These are phyloP conservation scores for Ogataea nitratoaversa DNA, from an alignment of 805 yeast species.

Conservation along the genomic window DNA sequence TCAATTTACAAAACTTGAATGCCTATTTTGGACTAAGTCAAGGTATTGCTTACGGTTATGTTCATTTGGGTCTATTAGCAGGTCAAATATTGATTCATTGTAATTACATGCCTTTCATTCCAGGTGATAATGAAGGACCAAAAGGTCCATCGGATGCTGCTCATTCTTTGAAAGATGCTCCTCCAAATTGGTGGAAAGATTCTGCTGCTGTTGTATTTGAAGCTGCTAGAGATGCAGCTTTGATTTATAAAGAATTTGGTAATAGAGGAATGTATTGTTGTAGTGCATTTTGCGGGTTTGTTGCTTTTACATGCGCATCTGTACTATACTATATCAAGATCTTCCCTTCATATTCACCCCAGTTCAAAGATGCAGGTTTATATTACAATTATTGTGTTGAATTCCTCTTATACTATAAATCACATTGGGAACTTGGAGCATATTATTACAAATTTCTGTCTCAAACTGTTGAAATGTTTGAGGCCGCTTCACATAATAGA, in stretches of 20 bases:
- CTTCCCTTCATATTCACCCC: slow-evolving; percentile 15
- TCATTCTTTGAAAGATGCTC: slow-evolving; percentile 8
- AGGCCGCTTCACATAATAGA: slow-evolving; percentile 12
- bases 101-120: slow-evolving; percentile 16
- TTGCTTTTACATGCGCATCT: slow-evolving; percentile 13
- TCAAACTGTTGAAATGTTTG: slow-evolving; percentile 10
- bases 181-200: slow-evolving; percentile 13
- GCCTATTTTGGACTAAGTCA: slow-evolving; percentile 13
- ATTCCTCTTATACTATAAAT: slow-evolving; percentile 9
- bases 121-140: slow-evolving; percentile 11
- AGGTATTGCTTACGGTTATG: slow-evolving; percentile 10
- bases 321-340: slow-evolving; percentile 9
- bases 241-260: slow-evolving; percentile 6
- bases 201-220: slow-evolving; percentile 11
- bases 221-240: slow-evolving; percentile 5
- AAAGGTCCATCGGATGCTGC: slow-evolving; percentile 12
- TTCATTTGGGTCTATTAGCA: slow-evolving; percentile 7
- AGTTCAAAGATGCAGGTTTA: slow-evolving; percentile 7
- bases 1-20: slow-evolving; percentile 6
- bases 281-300: slow-evolving; percentile 13
- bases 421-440: slow-evolving; percentile 15
- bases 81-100: slow-evolving; percentile 10
- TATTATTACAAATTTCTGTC: slow-evolving; percentile 10
- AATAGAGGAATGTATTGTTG: slow-evolving; percentile 6
- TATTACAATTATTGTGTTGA: slow-evolving; percentile 9